Percentiles rank a stretch among this genome's conserved stretches.
Evolutionary conservation across 2,329 filamentous ascomycete genomes (phyloP).

Genomic region (Pyricularia sp.): DNA sequence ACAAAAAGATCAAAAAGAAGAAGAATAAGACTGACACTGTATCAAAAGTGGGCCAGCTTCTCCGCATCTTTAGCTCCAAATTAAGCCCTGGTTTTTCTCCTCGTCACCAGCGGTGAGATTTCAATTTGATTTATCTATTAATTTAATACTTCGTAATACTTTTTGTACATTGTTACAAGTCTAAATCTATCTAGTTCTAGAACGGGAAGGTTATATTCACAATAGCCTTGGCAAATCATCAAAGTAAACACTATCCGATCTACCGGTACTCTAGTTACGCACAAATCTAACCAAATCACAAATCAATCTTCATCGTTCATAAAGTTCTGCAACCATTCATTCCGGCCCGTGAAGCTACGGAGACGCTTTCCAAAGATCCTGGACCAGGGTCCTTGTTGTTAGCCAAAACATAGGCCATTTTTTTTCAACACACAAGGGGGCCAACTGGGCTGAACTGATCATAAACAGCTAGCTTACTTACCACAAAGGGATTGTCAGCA

Average conservation of each 20-base stretch:
- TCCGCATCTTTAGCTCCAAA: background rate
- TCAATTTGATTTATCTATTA: background rate
- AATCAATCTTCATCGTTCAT: slow-evolving; percentile 16
- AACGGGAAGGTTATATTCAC: background rate
- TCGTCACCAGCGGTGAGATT: background rate
- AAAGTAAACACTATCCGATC: background rate
- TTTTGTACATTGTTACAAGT: too few species aligned
- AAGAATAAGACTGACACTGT: background rate
- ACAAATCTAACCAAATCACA: background rate
- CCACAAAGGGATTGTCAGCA: slow-evolving; percentile 37
- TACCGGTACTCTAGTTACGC: too few species aligned
- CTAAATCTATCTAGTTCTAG: too few species aligned
- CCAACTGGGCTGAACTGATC: background rate
- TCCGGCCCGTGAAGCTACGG: slow-evolving; percentile 31
- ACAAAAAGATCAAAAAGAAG: background rate
- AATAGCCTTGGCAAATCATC: background rate
- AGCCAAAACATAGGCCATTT: background rate
- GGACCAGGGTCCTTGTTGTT: background rate
- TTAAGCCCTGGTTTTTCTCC: background rate
- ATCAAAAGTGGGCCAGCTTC: background rate
- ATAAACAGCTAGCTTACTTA: slow-evolving; percentile 7
- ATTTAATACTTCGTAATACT: too few species aligned
- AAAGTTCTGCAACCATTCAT: slow-evolving; percentile 20
- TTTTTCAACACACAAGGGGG: background rate
- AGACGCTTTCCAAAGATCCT: slow-evolving; percentile 37